A percentile compares a stretch with the other conserved stretches of the same genome.
Evolutionary conservation across 352 stramenopile genomes (phyloP).

Genomic region (Globisporangium parvum): DNA sequence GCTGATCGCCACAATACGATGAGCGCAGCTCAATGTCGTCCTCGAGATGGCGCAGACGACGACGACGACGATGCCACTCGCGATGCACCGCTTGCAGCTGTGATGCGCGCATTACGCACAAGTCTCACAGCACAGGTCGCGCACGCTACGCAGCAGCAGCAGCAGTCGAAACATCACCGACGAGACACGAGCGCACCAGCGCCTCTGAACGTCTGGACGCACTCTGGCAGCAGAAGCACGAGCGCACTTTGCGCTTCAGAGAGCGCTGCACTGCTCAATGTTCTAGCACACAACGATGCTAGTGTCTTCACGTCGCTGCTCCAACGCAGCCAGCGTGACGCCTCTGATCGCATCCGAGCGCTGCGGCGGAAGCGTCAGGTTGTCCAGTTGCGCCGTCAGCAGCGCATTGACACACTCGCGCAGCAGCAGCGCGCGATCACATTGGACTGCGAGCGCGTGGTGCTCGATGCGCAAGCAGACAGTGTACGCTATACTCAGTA

Average conservation of each 20-base stretch:
- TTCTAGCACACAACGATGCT: not conserved
- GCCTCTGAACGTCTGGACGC: constrained; percentile 3
- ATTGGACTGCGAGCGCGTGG: constrained; percentile 8
- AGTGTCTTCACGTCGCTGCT: not conserved
- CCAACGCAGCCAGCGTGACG: not conserved
- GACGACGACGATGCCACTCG: not conserved
- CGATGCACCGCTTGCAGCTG: not conserved
- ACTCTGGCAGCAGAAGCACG: not conserved
- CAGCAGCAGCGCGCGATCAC: constrained; percentile 9
- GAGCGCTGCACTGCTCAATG: not conserved
- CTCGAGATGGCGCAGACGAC: too few species aligned
- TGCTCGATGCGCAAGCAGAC: not conserved
- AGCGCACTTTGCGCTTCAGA: not conserved
- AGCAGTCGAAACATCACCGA: not conserved
- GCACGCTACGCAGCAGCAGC: not conserved
- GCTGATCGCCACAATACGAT: too few species aligned
- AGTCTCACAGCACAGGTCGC: constrained; percentile 9
- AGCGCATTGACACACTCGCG: not conserved
- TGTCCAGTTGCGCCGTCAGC: not conserved
- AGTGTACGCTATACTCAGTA: constrained; percentile 3
- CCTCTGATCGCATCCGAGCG: constrained; percentile 1
- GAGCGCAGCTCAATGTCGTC: too few species aligned
- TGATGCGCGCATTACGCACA: constrained; percentile 12
- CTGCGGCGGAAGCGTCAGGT: constrained; percentile 3
- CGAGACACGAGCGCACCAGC: not conserved